Base-by-base conservation (phyloP, 441 rosid genomes). In the Dalechampia spathulata region DNA sequence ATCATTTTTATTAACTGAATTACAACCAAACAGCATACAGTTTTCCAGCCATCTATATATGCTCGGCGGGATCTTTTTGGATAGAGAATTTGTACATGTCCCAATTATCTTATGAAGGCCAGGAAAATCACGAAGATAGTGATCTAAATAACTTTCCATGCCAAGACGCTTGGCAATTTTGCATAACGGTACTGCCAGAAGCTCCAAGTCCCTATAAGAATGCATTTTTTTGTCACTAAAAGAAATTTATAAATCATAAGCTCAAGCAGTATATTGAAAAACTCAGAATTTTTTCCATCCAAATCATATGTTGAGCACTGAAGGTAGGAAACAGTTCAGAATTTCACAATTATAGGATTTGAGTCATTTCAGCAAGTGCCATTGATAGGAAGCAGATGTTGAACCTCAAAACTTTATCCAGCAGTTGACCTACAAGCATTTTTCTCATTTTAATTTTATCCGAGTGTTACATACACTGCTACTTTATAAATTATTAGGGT, bases 71-170 rank as follows among this genome's bases (percentile, higher is more conserved):
- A 69, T 70, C 74, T 73, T 87, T 63, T 49, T 16, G 47, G 86
- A 74, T 42, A 71, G 70, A 50, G 79, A 58, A 43, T 67, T 62
- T 49, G 62, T 51, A 69, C 59, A 67, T 46, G 11, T 56, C 61
- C 82, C 81, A 57, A 72, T 34, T 53, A 64, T 57, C 79, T 71
- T 68, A 62, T 77, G 64, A 54, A 90, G 87, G 61, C 63, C 49
- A 58, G 99, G 97, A 75, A 94, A 90, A 77, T 94, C 99, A 59
- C 97, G 99, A 65, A 79, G 67, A 70, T 90, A 94, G 75, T 94
- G 84, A 76, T 94, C 99, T 64, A 85, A 51, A 72, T 78, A 90
- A 77, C 83, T 78, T 58, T 75, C 82, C 68, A 82, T 86, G 30
- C 85, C 88, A 84, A 94, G 78, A 70, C 62, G 78, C 67, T 77